Evolutionary conservation across 768 basidiomycete genomes (phyloP).

Genomic region (Mrakia hoshinonis): DNA sequence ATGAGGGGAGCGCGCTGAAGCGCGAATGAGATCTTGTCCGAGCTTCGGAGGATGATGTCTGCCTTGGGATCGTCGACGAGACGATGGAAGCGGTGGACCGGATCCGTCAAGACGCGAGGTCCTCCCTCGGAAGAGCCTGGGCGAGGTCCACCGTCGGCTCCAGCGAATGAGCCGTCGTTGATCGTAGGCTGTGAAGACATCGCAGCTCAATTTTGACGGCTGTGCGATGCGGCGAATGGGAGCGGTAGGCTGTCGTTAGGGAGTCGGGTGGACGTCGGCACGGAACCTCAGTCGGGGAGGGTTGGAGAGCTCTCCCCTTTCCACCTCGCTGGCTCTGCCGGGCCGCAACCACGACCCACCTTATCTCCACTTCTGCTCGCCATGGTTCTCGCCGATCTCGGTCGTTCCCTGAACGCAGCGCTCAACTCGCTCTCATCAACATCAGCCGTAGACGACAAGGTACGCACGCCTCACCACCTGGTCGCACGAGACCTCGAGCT

Average conservation of each 20-base stretch:
- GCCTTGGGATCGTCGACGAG: neutral
- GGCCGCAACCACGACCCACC: neutral
- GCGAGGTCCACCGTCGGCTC: neutral
- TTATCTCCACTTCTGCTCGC: constrained; percentile 28
- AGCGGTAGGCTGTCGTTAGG: neutral
- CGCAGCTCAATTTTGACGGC: neutral
- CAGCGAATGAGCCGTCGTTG: too few relatives aligned
- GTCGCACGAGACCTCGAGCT: neutral
- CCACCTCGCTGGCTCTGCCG: neutral
- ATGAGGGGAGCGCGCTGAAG: neutral
- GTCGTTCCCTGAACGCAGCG: constrained; percentile 85
- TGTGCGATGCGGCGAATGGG: neutral
- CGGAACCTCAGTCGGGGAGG: neutral
- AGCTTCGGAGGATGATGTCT: neutral
- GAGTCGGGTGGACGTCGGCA: neutral
- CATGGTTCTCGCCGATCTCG: constrained; percentile 96
- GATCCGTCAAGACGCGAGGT: too few relatives aligned
- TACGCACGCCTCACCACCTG: constrained; percentile 38
- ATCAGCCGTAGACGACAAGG: constrained; percentile 85
- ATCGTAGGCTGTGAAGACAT: too few relatives aligned
- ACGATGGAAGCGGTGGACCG: too few relatives aligned
- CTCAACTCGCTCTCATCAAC: constrained; percentile 79
- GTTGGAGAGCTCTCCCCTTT: neutral
- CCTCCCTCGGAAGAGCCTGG: too few relatives aligned
- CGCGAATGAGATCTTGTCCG: neutral